Conservation (phyloP, 169 alveolate genomes). For the Prorocentrum cordatum region DNA sequence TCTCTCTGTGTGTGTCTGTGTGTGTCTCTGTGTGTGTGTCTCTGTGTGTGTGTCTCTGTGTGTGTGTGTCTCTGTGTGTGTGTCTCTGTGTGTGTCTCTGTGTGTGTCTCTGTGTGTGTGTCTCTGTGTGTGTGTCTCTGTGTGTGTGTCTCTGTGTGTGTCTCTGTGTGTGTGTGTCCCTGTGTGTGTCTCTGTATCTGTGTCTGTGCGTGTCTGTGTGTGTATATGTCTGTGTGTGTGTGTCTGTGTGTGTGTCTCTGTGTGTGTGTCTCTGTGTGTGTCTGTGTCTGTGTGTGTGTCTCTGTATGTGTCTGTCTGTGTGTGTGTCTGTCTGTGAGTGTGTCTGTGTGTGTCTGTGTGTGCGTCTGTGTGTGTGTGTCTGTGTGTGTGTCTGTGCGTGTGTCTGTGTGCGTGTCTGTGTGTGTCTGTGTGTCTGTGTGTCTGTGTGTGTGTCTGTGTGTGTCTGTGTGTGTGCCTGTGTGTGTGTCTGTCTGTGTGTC, state of each 20-base stretch:
- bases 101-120: neutral
- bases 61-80: neutral
- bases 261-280: neutral
- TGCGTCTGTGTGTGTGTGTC: neutral
- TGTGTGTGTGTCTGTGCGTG: neutral
- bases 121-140: neutral
- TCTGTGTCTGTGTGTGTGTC: neutral
- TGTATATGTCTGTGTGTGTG: neutral
- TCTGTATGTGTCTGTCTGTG: neutral
- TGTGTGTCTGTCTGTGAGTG: neutral
- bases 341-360: neutral
- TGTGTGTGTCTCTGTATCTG: neutral
- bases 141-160: neutral
- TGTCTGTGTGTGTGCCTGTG: too few species aligned
- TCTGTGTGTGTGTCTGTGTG: neutral
- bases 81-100: neutral
- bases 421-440: neutral
- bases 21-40: neutral
- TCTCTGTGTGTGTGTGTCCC: neutral
- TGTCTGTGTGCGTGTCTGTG: neutral
- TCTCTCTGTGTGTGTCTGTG: neutral
- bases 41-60: neutral
- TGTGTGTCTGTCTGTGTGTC: too few species aligned
- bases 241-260: neutral
- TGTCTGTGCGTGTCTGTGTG: neutral